Evolutionary conservation across 768 basidiomycete species (phyloP), one percentile per base, ranked within the genome.

Genomic region (Boletales sp.): DNA sequence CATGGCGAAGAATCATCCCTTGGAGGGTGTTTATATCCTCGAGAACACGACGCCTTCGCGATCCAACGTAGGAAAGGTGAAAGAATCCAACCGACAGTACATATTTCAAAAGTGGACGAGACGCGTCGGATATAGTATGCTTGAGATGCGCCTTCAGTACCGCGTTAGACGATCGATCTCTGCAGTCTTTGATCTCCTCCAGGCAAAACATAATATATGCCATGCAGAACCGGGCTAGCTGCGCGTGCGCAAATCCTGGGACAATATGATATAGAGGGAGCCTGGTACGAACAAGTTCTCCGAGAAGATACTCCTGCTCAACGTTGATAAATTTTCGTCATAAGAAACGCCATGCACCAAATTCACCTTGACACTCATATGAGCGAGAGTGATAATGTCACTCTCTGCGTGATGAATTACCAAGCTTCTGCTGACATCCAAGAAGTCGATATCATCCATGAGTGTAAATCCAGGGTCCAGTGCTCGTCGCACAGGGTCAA

Each of bases 291-390:
- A 54, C 21, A 0, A 58, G 46, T 15, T 48, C 49, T 21, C 53
- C 57, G 1, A 51, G 1, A 0, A 58, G 57, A 32, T 58, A 58
- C 6, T 59, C 46, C 57, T n/a, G n/a, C n/a, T n/a, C n/a, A n/a
- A n/a, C n/a, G n/a, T n/a, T 58, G 11, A 6, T 18, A 1, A 14
- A 37, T 32, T 10, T 4, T 32, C 6, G 42, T 43, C n/a, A 43
- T 17, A 5, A 31, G 30, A 43, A 43, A 21, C 9, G 10, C 31
- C 7, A 32, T 32, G 7, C 17, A 33, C 11, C 2, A 4, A 15
- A 15, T 41, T 45, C 15, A 59, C 57, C 42, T 58, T 58, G 14
- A 59, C 44, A 39, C 57, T 59, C 53, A 51, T 51, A n/a, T 56
- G 57, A 17, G 58, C 49, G 0, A 49, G 48, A 0, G 53, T 17